Conservation (phyloP, 2,329 filamentous ascomycete species). For the Penicillium sp. region DNA sequence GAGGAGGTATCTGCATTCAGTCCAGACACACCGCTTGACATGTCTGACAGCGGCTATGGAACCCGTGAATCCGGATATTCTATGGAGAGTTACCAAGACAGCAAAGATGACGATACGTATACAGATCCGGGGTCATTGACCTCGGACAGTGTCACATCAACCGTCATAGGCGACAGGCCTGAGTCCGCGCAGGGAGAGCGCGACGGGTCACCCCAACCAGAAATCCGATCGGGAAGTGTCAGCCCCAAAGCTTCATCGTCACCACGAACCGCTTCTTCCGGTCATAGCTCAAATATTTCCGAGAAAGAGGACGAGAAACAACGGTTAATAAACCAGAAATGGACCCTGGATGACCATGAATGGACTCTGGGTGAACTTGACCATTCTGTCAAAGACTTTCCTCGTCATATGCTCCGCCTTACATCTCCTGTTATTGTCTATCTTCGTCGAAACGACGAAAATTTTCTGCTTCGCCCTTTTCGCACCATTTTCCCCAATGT, state of each 20-base stretch:
- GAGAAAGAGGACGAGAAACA: constrained; percentile 29
- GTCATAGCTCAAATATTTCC: constrained; percentile 19
- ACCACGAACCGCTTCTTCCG: constrained; percentile 13
- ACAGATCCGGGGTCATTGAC: constrained; percentile 26
- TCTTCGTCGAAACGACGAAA: constrained; percentile 36
- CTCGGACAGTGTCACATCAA: constrained; percentile 26
- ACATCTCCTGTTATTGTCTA: constrained; percentile 39
- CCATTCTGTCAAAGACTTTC: constrained; percentile 34
- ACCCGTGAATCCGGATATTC: constrained; percentile 29
- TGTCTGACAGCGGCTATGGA: constrained; percentile 34
- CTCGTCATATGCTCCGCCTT: constrained; percentile 33
- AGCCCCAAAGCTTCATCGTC: constrained; percentile 17
- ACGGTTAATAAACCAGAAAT: constrained; percentile 34
- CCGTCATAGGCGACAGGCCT: constrained; percentile 22
- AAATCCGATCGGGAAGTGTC: constrained; percentile 21
- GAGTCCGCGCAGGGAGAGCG: constrained; percentile 16
- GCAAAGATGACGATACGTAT: constrained; percentile 26
- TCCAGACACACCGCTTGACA: constrained; percentile 36
- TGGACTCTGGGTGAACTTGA: constrained; percentile 40
- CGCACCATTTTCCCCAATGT: constrained; percentile 34
- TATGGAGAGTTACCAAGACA: constrained; percentile 20
- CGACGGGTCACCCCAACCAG: constrained; percentile 17
- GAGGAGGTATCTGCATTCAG: constrained; percentile 39
- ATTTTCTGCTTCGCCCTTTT: constrained; percentile 32
- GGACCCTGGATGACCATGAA: constrained; percentile 39